Percentiles rank a stretch among this genome's conserved stretches.
These are phyloP conservation scores for Marchantia polymorpha DNA, from an alignment of 225 moss, liverwort and hornwort genomes.

Conservation along the genomic window DNA sequence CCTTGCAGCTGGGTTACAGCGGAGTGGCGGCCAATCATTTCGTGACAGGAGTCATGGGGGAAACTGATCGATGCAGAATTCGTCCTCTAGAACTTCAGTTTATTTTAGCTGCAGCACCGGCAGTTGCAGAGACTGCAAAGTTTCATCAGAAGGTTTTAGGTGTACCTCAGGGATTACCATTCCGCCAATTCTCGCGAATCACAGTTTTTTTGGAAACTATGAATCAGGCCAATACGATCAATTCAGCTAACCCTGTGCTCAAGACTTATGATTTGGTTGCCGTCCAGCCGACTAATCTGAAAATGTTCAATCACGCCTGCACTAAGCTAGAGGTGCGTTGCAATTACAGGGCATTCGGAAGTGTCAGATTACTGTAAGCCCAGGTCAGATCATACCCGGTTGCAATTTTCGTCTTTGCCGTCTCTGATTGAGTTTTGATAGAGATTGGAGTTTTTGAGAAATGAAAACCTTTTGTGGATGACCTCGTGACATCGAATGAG, in stretches of 20 bases:
- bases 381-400: background rate
- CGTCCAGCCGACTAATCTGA: constrained; percentile 70
- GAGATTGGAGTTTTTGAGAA: too few relatives aligned
- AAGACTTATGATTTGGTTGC: constrained; percentile 84
- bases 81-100: constrained; percentile 62
- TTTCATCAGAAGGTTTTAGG: constrained; percentile 67
- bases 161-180: constrained; percentile 51
- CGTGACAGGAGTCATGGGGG: constrained; percentile 61
- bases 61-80: constrained; percentile 59
- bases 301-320: constrained; percentile 73
- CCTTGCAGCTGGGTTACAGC: constrained; percentile 80
- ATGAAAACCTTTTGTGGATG: too few relatives aligned
- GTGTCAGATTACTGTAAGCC: too few relatives aligned
- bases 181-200: constrained; percentile 83
- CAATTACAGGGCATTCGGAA: background rate
- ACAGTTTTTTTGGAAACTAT: constrained; percentile 70
- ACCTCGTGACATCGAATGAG: too few relatives aligned
- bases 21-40: constrained; percentile 61
- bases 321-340: constrained; percentile 62
- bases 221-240: constrained; percentile 52
- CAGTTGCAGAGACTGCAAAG: constrained; percentile 61
- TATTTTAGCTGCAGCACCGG: constrained; percentile 57
- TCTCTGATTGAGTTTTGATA: too few relatives aligned
- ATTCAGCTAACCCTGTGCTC: constrained; percentile 63
- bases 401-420: background rate